These are phyloP conservation scores for Hydrangea macrophylla DNA, from an alignment of 148 eudicot genomes.

Conservation along the genomic window DNA sequence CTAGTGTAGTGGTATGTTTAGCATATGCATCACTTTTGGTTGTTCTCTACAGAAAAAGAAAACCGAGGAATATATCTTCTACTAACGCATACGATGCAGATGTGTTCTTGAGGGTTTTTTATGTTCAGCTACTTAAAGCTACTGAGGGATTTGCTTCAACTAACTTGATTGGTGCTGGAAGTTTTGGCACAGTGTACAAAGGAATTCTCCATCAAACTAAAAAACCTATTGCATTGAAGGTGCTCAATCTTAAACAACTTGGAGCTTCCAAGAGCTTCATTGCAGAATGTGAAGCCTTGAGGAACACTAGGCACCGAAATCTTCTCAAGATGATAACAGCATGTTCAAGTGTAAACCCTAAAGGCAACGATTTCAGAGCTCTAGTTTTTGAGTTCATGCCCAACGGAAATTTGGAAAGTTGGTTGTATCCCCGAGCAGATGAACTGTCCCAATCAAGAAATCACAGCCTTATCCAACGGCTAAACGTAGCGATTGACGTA, in stretches of 20 bases:
- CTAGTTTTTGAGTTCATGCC: slow-evolving; percentile 1
- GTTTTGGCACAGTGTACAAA: slow-evolving; percentile 13
- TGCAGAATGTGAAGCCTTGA: slow-evolving; percentile 4
- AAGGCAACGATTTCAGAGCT: slow-evolving; percentile 11
- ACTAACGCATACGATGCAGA: not conserved
- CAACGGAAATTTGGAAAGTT: slow-evolving; percentile 3
- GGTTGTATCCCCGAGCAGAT: too few relatives aligned
- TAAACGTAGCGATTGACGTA: not conserved
- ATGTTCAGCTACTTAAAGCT: slow-evolving; percentile 4
- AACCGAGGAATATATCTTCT: not conserved
- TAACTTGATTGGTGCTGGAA: slow-evolving; percentile 1
- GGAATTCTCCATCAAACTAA: not conserved
- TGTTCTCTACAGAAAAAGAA: not conserved
- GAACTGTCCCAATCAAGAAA: too few relatives aligned
- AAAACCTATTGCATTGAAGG: slow-evolving; percentile 7
- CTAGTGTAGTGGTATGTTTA: not conserved
- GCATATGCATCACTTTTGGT: not conserved
- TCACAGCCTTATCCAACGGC: not conserved
- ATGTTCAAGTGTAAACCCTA: not conserved
- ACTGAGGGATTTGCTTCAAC: not conserved
- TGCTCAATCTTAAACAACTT: slow-evolving; percentile 1
- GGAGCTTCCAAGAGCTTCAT: slow-evolving; percentile 10
- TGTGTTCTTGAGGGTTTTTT: not conserved
- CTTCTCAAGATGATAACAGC: slow-evolving; percentile 2
- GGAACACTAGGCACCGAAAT: not conserved